These are phyloP conservation scores for Dalechampia spathulata DNA, from an alignment of 441 rosid species.

Conservation along the genomic window DNA sequence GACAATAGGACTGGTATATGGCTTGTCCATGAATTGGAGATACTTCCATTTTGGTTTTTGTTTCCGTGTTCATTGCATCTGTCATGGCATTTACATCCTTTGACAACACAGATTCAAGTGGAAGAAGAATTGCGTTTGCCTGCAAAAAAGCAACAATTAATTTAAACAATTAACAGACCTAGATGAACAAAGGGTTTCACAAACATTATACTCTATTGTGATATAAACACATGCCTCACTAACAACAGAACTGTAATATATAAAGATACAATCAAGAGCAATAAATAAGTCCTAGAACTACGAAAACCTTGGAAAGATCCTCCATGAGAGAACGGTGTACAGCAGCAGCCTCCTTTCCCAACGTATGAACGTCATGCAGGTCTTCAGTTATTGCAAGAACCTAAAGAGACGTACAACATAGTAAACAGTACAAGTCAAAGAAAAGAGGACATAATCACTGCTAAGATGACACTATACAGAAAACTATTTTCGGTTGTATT, in stretches of 20 bases:
- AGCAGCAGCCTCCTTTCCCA: conserved; percentile 88
- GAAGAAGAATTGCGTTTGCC: conserved; percentile 81
- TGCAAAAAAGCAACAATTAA: conserved; percentile 29
- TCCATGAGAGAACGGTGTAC: conserved; percentile 70
- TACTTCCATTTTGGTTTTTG: conserved; percentile 73
- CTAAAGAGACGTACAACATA: conserved; percentile 34
- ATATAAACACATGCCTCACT: not conserved
- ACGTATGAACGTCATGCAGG: conserved; percentile 79
- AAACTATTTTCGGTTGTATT: not conserved
- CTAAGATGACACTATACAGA: not conserved
- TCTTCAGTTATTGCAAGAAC: conserved; percentile 90
- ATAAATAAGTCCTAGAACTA: conserved; percentile 6
- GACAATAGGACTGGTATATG: conserved; percentile 78
- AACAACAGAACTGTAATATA: conserved; percentile 3
- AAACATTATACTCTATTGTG: not conserved
- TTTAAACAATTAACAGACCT: conserved; percentile 12
- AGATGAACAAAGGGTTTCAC: conserved; percentile 5
- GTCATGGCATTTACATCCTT: conserved; percentile 91
- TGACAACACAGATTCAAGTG: conserved; percentile 69
- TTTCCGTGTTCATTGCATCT: conserved; percentile 70
- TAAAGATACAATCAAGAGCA: conserved; percentile 10
- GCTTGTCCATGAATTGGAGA: conserved; percentile 93
- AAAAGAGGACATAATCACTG: not conserved
- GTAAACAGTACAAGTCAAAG: conserved; percentile 14
- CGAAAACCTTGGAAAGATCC: conserved; percentile 73